Evolutionary conservation across 768 basidiomycete species (phyloP), one percentile per base, ranked within the genome.

Genomic region (Lanmaoa rubissima): DNA sequence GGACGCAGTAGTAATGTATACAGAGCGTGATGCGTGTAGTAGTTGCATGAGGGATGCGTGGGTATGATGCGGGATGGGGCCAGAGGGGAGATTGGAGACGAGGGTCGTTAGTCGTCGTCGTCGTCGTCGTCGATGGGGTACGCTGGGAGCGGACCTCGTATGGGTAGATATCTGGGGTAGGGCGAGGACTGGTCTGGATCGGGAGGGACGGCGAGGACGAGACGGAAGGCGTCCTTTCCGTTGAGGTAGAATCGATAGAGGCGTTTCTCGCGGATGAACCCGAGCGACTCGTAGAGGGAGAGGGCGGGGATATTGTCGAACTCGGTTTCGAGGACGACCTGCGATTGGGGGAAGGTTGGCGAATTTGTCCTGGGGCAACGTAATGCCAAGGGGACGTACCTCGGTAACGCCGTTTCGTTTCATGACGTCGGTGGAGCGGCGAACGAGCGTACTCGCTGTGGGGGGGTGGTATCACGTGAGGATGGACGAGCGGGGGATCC

Each of bases 271-370:
- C 92, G 85, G 26, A 98, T 90, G 74, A 99, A 99, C 0, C 97
- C 97, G 43, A 98, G 81, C 8, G 88, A 87, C 58, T 90, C 89
- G 74, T 98, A 98, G 13, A 99, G 77, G 3, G 89, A 85, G 16
- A 98, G 81, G 0, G 95, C 94, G 8, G 93, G 84, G 44, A 78
- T 74, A 72, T 98, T 98, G 74, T 98, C 96, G 69, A 81, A 90
- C 73, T 99, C 97, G 5, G 97, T 98, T 75, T 98, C 97, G 55
- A 98, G 86, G 13, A 94, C 86, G 65, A 98, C 84, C 92, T 98
- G 60, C 44, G 21, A 24, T 24, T 24, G 21, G 21, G 36, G 14
- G 31, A 6, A 28, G 7, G 51, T 39, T 19, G 41, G 51, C 34
- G 44, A 34, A 21, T 4, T 40, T 12, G 41, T 17, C 32, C 21